Percentiles rank a stretch among this genome's conserved stretches.
Conservation (phyloP, 1,284 basidiomycete genomes). For the Ustilago lituana region DNA sequence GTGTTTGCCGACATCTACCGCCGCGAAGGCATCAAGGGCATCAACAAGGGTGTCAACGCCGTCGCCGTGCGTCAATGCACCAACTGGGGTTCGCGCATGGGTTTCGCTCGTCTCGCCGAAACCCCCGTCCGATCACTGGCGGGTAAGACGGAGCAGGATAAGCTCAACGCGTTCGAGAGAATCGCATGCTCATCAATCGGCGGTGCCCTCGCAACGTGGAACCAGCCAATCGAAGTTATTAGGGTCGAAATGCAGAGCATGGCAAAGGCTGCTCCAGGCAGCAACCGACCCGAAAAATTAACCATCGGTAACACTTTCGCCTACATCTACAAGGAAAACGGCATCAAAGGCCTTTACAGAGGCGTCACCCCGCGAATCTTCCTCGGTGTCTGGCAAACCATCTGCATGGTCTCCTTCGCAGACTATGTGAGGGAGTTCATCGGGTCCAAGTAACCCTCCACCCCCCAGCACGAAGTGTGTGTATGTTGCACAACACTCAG, state of each 20-base stretch:
- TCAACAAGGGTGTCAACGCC: conserved; percentile 99
- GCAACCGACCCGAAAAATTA: conserved; percentile 83
- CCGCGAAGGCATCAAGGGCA: conserved; percentile 89
- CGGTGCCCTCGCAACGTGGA: conserved; percentile 97
- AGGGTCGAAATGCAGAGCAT: conserved; percentile 99
- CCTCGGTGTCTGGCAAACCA: conserved; percentile 93
- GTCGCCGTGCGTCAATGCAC: conserved; percentile 94
- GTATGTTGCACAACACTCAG: too few relatives aligned
- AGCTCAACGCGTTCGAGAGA: conserved; percentile 82
- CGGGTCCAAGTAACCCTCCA: conserved; percentile 25
- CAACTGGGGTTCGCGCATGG: conserved; percentile 99
- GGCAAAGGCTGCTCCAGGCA: conserved; percentile 78
- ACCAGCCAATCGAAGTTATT: conserved; percentile 98
- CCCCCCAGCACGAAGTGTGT: too few relatives aligned
- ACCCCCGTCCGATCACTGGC: conserved; percentile 78
- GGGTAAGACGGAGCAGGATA: conserved; percentile 79
- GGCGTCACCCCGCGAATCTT: conserved; percentile 96
- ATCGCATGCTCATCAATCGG: conserved; percentile 87
- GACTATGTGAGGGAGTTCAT: conserved; percentile 77
- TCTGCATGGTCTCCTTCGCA: conserved; percentile 97
- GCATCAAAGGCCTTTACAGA: conserved; percentile 94
- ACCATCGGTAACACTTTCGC: conserved; percentile 86
- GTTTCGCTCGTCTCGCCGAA: conserved; percentile 94
- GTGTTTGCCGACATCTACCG: conserved; percentile 94
- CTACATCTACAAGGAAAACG: conserved; percentile 96